These are phyloP conservation scores for Protea cynaroides DNA, from an alignment of 164 flowering plant species.

Conservation along the genomic window DNA sequence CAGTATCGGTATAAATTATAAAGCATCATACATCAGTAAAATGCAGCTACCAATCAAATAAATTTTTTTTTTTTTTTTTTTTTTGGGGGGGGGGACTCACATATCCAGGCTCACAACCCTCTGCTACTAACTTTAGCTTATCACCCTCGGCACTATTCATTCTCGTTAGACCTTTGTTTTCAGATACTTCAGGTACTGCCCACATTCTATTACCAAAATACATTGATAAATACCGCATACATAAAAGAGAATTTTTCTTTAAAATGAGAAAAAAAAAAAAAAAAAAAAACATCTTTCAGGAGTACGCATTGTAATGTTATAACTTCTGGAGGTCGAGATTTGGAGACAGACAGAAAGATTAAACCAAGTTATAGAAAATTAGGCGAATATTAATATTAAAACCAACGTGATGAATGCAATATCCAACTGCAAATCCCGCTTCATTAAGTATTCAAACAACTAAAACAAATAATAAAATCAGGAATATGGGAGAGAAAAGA, in stretches of 20 bases:
- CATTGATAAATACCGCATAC: background rate
- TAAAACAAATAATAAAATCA: no score
- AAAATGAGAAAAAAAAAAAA: background rate
- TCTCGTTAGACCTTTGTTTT: conserved; percentile 47
- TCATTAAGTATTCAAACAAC: no score
- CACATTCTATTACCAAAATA: conserved; percentile 49
- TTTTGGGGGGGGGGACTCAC: no score
- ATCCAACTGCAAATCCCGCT: no score
- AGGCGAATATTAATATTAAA: no score
- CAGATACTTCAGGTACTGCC: conserved; percentile 82
- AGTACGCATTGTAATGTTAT: no score
- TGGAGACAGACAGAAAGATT: no score
- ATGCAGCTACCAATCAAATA: background rate
- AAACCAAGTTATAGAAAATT: no score
- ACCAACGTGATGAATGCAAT: no score
- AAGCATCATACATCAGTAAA: background rate
- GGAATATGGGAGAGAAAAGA: no score
- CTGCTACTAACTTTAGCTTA: conserved; percentile 54
- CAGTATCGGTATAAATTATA: background rate
- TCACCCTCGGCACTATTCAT: conserved; percentile 37
- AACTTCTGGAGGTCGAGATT: no score
- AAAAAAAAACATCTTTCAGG: background rate
- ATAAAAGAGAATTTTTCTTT: background rate
- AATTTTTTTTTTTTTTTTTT: no score
- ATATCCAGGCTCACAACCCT: conserved; percentile 51